Percentiles rank a stretch among this genome's conserved stretches.
These are phyloP conservation scores for Fusarium sp. DNA, from an alignment of 2,329 filamentous ascomycete species.

Conservation along the genomic window DNA sequence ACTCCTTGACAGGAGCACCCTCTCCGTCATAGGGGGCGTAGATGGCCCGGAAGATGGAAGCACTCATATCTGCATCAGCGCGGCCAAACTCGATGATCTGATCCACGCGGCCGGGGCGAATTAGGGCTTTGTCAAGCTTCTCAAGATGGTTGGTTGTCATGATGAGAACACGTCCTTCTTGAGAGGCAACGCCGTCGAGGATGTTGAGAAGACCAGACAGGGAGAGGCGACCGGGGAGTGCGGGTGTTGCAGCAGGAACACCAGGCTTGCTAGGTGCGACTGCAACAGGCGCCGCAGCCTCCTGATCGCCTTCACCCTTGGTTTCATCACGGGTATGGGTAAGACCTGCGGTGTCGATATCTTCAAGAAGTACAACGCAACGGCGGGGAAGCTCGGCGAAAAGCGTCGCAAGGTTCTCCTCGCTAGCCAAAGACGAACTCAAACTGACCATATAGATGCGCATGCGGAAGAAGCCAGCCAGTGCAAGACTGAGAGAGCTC, in stretches of 20 bases:
- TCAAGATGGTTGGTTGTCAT: slow-evolving; percentile 76
- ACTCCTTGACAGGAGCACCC: slow-evolving; percentile 6
- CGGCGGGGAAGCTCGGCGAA: slow-evolving; percentile 76
- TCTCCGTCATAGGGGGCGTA: slow-evolving; percentile 64
- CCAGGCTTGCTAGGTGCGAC: slow-evolving; percentile 17
- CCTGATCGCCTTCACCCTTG: slow-evolving; percentile 45
- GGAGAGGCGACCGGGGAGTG: slow-evolving; percentile 63
- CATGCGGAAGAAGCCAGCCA: slow-evolving; percentile 77
- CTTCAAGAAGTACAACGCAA: slow-evolving; percentile 80
- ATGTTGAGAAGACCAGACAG: slow-evolving; percentile 84
- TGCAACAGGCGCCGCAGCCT: slow-evolving; percentile 36
- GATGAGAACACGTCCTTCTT: slow-evolving; percentile 72
- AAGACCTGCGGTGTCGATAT: slow-evolving; percentile 80
- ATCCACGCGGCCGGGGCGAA: slow-evolving; percentile 72
- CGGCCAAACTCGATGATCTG: slow-evolving; percentile 69
- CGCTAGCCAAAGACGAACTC: slow-evolving; percentile 71
- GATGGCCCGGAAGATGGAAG: slow-evolving; percentile 69
- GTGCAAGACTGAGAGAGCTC: slow-evolving; percentile 76
- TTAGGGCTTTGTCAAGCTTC: slow-evolving; percentile 71
- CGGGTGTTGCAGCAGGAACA: slow-evolving; percentile 9
- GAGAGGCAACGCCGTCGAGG: slow-evolving; percentile 78
- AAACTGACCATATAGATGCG: slow-evolving; percentile 79
- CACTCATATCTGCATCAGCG: slow-evolving; percentile 65
- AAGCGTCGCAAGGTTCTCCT: slow-evolving; percentile 73
- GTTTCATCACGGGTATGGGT: slow-evolving; percentile 67